These are phyloP conservation scores for Esteya vermicola DNA, from an alignment of 2,329 filamentous ascomycete genomes.

Conservation along the genomic window DNA sequence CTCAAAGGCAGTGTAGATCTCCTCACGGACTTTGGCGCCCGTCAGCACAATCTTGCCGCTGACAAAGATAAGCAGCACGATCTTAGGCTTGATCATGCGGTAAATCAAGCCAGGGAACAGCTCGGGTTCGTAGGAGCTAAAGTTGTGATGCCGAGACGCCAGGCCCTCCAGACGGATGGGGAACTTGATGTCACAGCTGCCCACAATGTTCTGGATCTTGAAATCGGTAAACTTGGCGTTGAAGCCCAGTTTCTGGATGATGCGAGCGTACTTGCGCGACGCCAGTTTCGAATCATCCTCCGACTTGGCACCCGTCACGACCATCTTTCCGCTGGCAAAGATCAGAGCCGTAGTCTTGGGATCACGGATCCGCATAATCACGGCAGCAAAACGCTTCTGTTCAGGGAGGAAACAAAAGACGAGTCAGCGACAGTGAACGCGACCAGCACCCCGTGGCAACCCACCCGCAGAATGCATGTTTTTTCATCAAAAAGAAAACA, in stretches of 20 bases:
- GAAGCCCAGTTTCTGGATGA: slow-evolving; percentile 99
- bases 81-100: slow-evolving; percentile 99
- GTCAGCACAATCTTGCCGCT: slow-evolving; percentile 97
- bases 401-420: neutral
- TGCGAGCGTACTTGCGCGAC: slow-evolving; percentile 93
- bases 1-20: slow-evolving; percentile 94
- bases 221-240: slow-evolving; percentile 99
- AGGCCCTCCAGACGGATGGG: slow-evolving; percentile 93
- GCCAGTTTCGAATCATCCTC: slow-evolving; percentile 97
- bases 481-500: neutral
- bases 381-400: slow-evolving; percentile 82
- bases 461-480: neutral
- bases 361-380: slow-evolving; percentile 99
- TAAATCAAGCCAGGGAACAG: slow-evolving; percentile 99
- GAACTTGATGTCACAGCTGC: slow-evolving; percentile 98
- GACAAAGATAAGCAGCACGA: slow-evolving; percentile 94
- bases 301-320: slow-evolving; percentile 94
- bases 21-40: slow-evolving; percentile 93
- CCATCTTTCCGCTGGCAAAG: slow-evolving; percentile 99
- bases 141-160: slow-evolving; percentile 97
- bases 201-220: slow-evolving; percentile 99
- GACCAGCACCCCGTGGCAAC: too few species aligned
- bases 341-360: slow-evolving; percentile 97
- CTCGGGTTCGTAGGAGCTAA: slow-evolving; percentile 97
- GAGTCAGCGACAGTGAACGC: slow-evolving; percentile 3